phyloP scores from a whole-genome alignment of 257 asterid species.

The Rhazya stricta region DNA sequence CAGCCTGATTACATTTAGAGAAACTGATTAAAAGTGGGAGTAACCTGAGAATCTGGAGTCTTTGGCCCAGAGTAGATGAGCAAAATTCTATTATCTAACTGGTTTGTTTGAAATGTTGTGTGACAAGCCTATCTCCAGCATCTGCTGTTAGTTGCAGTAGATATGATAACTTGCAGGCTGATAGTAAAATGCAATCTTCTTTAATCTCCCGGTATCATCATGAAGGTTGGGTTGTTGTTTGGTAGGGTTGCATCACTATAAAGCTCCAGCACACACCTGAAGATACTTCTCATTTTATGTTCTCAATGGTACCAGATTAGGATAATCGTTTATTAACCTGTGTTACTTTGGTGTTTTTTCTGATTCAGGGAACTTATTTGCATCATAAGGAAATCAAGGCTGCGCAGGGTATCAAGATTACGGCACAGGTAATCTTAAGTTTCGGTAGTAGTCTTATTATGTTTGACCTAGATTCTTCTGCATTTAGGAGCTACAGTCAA shows the following conservation, averaged over 20 bases:
- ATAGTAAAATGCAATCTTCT: background rate
- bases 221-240: background rate
- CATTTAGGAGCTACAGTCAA: background rate
- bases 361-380: slow-evolving; percentile 73
- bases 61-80: background rate
- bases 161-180: background rate
- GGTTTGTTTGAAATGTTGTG: background rate
- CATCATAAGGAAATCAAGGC: slow-evolving; percentile 96
- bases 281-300: background rate
- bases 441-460: background rate
- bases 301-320: background rate
- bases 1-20: background rate
- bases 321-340: background rate
- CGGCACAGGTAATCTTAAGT: slow-evolving; percentile 65
- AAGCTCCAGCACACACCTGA: background rate
- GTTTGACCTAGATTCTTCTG: background rate
- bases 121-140: background rate
- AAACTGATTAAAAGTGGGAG: background rate
- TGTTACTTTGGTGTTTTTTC: slow-evolving; percentile 1
- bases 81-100: background rate
- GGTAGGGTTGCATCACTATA: background rate
- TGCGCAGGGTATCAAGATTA: slow-evolving; percentile 94
- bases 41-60: background rate
- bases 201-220: background rate
- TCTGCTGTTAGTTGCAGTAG: background rate